phyloP scores from a whole-genome alignment of 495 filamentous ascomycete species.

The Halenospora varia region DNA sequence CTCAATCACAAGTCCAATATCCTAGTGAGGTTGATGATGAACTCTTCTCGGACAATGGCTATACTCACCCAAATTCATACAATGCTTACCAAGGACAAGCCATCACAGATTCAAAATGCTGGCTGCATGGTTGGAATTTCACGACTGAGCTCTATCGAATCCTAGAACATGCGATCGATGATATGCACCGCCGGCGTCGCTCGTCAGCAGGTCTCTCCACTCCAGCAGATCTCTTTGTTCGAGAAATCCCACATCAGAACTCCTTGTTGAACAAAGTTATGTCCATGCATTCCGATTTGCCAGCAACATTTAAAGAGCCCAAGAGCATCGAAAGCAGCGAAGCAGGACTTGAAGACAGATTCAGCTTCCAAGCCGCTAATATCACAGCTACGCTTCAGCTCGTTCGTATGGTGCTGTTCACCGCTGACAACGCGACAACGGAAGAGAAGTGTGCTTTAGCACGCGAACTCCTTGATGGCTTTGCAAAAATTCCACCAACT shows the following conservation, averaged over 20 bases:
- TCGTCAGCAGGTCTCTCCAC: conserved; percentile 23
- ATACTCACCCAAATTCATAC: background rate
- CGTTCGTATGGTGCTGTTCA: conserved; percentile 45
- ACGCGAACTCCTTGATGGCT: conserved; percentile 40
- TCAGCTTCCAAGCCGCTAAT: conserved; percentile 50
- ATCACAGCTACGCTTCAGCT: conserved; percentile 48
- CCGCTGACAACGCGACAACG: conserved; percentile 36
- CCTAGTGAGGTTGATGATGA: conserved; percentile 44
- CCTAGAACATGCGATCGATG: conserved; percentile 41
- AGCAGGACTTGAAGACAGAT: conserved; percentile 35
- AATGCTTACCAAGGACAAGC: conserved; percentile 11
- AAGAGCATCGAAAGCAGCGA: conserved; percentile 5
- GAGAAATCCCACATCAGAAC: conserved; percentile 24
- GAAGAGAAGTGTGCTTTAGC: conserved; percentile 45
- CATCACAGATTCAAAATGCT: conserved; percentile 27
- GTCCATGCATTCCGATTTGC: conserved; percentile 35
- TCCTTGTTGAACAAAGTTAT: conserved; percentile 36
- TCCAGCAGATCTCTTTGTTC: conserved; percentile 17
- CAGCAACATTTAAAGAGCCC: conserved; percentile 34
- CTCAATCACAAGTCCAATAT: conserved; percentile 39
- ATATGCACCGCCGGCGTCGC: conserved; percentile 25
- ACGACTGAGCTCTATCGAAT: conserved; percentile 47
- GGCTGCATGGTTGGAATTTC: conserved; percentile 51
- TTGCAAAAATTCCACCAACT: conserved; percentile 39
- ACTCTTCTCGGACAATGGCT: conserved; percentile 29